Conservation (phyloP, 805 yeast species). For the Isabelozyma rhagii region DNA sequence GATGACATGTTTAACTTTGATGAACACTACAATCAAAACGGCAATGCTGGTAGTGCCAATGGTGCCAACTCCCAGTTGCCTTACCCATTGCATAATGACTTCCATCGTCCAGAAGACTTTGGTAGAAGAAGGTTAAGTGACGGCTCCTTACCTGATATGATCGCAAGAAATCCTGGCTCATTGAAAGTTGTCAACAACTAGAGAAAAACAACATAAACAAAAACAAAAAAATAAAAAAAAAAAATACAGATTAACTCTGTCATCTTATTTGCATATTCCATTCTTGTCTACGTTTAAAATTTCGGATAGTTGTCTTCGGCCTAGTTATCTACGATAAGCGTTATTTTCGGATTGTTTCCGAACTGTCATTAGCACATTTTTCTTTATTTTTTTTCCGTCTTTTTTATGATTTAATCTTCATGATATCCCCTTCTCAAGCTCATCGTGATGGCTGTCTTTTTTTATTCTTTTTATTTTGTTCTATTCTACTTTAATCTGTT, state of each 20-base stretch:
- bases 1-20: conserved; percentile 18
- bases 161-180: conserved; percentile 42
- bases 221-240: background rate
- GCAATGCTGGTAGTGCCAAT: background rate
- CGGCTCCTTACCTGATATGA: conserved; percentile 53
- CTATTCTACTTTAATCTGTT: too few species aligned
- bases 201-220: background rate
- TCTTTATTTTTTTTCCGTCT: too few species aligned
- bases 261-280: background rate
- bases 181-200: conserved; percentile 48
- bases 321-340: too few species aligned
- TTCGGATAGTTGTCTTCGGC: background rate
- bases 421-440: too few species aligned
- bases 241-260: background rate
- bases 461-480: too few species aligned
- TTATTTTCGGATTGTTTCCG: too few species aligned
- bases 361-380: too few species aligned
- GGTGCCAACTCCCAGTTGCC: background rate
- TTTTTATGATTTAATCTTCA: too few species aligned
- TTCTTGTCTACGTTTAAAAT: background rate
- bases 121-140: conserved; percentile 52
- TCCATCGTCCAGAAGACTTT: conserved; percentile 19
- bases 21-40: background rate
- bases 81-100: background rate
- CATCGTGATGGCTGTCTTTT: too few species aligned